phyloP scores from a whole-genome alignment of 495 filamentous ascomycete genomes.

The Thermothielavioides terrestris region DNA sequence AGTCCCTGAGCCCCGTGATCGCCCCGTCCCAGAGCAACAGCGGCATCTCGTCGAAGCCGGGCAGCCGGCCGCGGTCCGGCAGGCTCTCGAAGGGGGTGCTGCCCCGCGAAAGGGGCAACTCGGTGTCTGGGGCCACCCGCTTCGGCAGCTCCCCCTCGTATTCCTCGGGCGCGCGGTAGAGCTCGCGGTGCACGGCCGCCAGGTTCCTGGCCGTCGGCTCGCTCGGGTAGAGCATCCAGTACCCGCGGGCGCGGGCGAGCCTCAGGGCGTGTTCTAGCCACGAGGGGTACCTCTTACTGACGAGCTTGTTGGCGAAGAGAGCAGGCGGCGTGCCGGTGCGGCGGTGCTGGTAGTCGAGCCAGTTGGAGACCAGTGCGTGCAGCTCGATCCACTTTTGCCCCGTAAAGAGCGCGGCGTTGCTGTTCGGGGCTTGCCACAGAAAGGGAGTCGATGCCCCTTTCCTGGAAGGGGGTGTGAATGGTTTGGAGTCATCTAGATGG shows the following conservation, averaged over 20 bases:
- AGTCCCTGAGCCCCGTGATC: slow-evolving; percentile 17
- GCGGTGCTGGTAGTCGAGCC: slow-evolving; percentile 40
- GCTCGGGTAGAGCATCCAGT: slow-evolving; percentile 66
- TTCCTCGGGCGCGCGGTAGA: slow-evolving; percentile 64
- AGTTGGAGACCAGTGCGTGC: slow-evolving; percentile 59
- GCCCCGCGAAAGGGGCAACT: slow-evolving; percentile 5
- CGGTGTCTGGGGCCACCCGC: neutral
- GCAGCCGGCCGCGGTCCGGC: slow-evolving; percentile 25
- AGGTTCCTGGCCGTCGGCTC: slow-evolving; percentile 42
- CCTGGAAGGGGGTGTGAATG: slow-evolving; percentile 43
- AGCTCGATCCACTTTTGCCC: slow-evolving; percentile 77
- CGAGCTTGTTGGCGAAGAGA: slow-evolving; percentile 37
- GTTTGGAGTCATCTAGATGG: slow-evolving; percentile 45
- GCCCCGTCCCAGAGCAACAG: slow-evolving; percentile 36
- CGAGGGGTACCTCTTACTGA: slow-evolving; percentile 57
- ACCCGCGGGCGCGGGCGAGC: slow-evolving; percentile 61
- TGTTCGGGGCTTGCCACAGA: slow-evolving; percentile 73
- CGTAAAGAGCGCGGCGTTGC: slow-evolving; percentile 70
- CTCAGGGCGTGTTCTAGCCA: slow-evolving; percentile 72
- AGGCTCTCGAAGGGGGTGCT: slow-evolving; percentile 35
- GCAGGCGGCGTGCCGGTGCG: slow-evolving; percentile 15
- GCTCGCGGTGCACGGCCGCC: slow-evolving; percentile 63
- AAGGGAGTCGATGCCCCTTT: slow-evolving; percentile 44
- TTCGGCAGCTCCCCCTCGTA: slow-evolving; percentile 32
- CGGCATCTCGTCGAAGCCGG: slow-evolving; percentile 31